A percentile compares a stretch with the other conserved stretches of the same genome.
Evolutionary conservation across 345 rosid species (phyloP).

Genomic region (Kandelia obovata): DNA sequence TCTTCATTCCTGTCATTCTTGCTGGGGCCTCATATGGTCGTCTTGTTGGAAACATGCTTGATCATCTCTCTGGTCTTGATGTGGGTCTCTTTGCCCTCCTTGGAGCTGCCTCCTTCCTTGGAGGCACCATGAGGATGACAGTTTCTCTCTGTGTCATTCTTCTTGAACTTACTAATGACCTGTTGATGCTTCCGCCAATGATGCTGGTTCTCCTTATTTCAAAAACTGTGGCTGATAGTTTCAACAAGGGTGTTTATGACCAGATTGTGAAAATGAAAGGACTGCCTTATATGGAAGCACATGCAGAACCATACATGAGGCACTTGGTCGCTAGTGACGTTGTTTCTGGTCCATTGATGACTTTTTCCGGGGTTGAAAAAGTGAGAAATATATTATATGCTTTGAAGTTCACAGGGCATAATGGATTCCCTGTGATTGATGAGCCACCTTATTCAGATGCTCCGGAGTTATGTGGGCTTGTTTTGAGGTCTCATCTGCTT

Average conservation of each 20-base stretch:
- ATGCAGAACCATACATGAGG: constrained; percentile 91
- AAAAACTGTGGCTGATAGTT: constrained; percentile 75
- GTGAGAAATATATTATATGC: constrained; percentile 57
- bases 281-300: constrained; percentile 82
- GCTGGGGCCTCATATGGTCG: constrained; percentile 94
- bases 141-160: constrained; percentile 88
- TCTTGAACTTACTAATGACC: constrained; percentile 80
- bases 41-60: constrained; percentile 61
- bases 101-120: constrained; percentile 95
- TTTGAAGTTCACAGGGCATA: constrained; percentile 55
- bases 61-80: constrained; percentile 58
- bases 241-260: constrained; percentile 85
- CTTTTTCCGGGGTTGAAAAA: constrained; percentile 67
- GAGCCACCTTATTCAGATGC: constrained; percentile 78
- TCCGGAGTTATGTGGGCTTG: constrained; percentile 78
- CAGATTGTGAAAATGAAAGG: constrained; percentile 88
- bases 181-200: constrained; percentile 78
- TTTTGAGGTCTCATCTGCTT: constrained; percentile 78
- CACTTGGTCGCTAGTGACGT: constrained; percentile 67
- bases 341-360: constrained; percentile 58
- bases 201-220: constrained; percentile 90
- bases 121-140: constrained; percentile 98
- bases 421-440: constrained; percentile 87
- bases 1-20: constrained; percentile 92
- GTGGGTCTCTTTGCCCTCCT: constrained; percentile 79